phyloP scores from a whole-genome alignment of 2,329 filamentous ascomycete species.

The Phialophora tarda region DNA sequence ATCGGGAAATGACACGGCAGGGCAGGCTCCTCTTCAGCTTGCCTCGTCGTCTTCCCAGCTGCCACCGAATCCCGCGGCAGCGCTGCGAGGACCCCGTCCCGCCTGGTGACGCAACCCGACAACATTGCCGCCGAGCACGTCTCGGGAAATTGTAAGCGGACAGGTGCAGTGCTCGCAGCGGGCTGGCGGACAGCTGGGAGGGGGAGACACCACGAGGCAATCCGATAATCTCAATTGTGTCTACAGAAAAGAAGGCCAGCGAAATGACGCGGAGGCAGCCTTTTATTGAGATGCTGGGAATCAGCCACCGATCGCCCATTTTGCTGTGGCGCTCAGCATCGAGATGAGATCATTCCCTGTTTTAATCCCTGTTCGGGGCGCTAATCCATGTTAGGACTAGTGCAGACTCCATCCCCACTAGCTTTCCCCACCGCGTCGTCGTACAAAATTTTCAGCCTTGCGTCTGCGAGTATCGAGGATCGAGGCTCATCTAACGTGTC shows the following conservation, averaged over 20 bases:
- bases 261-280: conserved; percentile 17
- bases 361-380: conserved; percentile 14
- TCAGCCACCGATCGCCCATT: conserved; percentile 21
- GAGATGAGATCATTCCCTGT: conserved; percentile 29
- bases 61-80: conserved; percentile 13
- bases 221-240: conserved; percentile 28
- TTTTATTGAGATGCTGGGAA: conserved; percentile 26
- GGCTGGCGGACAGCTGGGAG: conserved; percentile 10
- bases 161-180: conserved; percentile 13
- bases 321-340: conserved; percentile 23
- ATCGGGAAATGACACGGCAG: conserved; percentile 19
- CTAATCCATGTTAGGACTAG: not conserved
- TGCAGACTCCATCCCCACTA: not conserved
- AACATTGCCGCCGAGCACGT: conserved; percentile 15
- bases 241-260: conserved; percentile 20
- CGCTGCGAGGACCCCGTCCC: conserved; percentile 12
- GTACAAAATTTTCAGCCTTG: not conserved
- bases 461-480: not conserved
- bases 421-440: not conserved
- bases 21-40: conserved; percentile 24
- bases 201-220: conserved; percentile 34
- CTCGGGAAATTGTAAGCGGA: not conserved
- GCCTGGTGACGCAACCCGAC: conserved; percentile 21
- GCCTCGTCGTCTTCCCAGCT: conserved; percentile 31
- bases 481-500: not conserved